phyloP scores from a whole-genome alignment of 2,329 filamentous ascomycete genomes.

The Trichoderma atrobrunneum region DNA sequence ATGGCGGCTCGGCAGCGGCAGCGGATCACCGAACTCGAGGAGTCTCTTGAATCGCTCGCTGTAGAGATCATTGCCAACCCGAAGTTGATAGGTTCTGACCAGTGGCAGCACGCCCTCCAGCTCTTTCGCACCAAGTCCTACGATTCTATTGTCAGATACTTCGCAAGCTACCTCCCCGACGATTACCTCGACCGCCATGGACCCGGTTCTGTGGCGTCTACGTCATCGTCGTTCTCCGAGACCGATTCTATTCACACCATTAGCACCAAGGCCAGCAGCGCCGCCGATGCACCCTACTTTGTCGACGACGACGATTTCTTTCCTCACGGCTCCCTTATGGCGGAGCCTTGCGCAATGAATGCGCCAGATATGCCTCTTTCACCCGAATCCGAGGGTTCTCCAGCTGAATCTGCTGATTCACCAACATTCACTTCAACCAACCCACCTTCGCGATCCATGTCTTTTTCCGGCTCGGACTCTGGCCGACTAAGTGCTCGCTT shows the following conservation, averaged over 20 bases:
- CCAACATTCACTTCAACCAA: constrained; percentile 33
- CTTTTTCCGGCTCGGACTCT: constrained; percentile 52
- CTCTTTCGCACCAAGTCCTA: constrained; percentile 58
- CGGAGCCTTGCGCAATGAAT: constrained; percentile 40
- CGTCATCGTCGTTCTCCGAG: constrained; percentile 41
- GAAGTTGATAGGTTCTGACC: constrained; percentile 54
- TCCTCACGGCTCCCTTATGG: constrained; percentile 37
- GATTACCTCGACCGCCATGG: constrained; percentile 45
- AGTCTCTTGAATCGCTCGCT: constrained; percentile 55
- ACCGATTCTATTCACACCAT: constrained; percentile 37
- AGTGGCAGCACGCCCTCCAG: constrained; percentile 58
- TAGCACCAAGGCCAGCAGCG: constrained; percentile 40
- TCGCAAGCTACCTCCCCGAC: constrained; percentile 56
- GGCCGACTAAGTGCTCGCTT: constrained; percentile 37
- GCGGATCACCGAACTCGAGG: constrained; percentile 54
- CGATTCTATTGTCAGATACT: constrained; percentile 59
- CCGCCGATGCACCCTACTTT: constrained; percentile 36
- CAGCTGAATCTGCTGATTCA: constrained; percentile 42
- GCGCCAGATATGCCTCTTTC: constrained; percentile 30
- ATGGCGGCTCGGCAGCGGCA: constrained; percentile 53
- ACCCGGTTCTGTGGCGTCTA: constrained; percentile 31
- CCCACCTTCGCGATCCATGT: constrained; percentile 48
- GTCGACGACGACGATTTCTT: constrained; percentile 42
- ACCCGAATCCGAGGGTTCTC: constrained; percentile 50
- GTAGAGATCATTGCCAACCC: constrained; percentile 61